phyloP scores from a whole-genome alignment of 2,329 filamentous ascomycete species.

The Monosporascus ibericus region DNA sequence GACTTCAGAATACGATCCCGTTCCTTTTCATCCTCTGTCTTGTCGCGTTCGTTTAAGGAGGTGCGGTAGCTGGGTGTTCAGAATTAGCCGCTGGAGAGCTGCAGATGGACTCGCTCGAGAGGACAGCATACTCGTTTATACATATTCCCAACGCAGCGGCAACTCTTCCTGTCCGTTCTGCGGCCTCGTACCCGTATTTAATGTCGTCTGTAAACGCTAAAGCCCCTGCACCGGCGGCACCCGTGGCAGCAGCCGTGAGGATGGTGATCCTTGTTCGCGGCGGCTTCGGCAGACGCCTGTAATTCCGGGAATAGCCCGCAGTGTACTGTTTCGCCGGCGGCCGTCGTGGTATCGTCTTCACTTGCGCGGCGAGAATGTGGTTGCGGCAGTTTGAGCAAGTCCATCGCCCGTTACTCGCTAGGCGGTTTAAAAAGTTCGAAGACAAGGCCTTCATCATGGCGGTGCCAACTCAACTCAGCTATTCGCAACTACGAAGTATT shows the following conservation, averaged over 20 bases:
- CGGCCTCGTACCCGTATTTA: conserved; percentile 68
- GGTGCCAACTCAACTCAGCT: conserved; percentile 3
- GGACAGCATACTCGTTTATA: conserved; percentile 70
- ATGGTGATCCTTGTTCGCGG: conserved; percentile 24
- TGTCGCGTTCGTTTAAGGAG: conserved; percentile 66
- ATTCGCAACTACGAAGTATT: neutral
- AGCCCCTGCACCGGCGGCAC: conserved; percentile 40
- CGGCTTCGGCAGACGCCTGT: conserved; percentile 13
- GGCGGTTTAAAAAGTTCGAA: conserved; percentile 29
- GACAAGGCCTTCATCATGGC: conserved; percentile 36
- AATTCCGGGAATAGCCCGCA: conserved; percentile 15
- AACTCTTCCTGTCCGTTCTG: conserved; percentile 73
- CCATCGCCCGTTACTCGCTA: conserved; percentile 36
- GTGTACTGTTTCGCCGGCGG: conserved; percentile 16
- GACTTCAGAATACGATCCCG: conserved; percentile 64
- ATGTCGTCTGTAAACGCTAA: conserved; percentile 62
- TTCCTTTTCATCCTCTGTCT: conserved; percentile 55
- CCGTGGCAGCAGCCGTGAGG: conserved; percentile 45
- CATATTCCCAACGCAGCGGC: conserved; percentile 67
- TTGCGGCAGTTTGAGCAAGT: conserved; percentile 39
- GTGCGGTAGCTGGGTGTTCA: conserved; percentile 66
- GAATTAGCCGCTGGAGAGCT: conserved; percentile 4
- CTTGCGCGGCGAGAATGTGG: too few relatives aligned
- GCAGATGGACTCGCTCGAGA: neutral
- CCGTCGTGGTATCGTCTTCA: conserved; percentile 15